Evolutionary conservation across 1,139 yeast genomes (phyloP), one percentile per base, ranked within the genome.

Genomic region (Scheffersomyces cryptocercus): DNA sequence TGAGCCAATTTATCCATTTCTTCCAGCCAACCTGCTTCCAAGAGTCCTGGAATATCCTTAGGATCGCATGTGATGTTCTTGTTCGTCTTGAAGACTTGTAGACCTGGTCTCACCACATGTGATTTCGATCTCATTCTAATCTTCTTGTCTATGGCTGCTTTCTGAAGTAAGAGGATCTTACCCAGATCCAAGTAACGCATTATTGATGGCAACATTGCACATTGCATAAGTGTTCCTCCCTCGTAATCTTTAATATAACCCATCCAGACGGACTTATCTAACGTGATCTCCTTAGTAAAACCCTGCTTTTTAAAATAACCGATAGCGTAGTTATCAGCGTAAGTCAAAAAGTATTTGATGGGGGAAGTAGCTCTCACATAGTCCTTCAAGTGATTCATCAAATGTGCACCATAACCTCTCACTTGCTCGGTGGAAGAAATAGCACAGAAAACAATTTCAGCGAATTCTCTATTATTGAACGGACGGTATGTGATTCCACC

Each of bases 251-350:
- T 93, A 60, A 93, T 93, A 64, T 93, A 93, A 5, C 99, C 99
- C 95, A 90, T 89, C 99, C 99, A 93, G 32, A 85, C 77, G 36
- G 84, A 81, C 54, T 85, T 86, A 40, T 91, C 95, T 40, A 93
- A 74, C 4, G 96, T 79, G 37, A 93, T 87, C 50, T 93, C 98
- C 61, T 93, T 95, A 20, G 98, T 91, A 65, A 93, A 93, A 1
- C 99, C 99, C 66, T 93, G 99, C 62, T 93, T 93, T 59, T 91
- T 91, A 75, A 93, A 93, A 65, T 93, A 93, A 2, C 99, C 99
- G 65, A 93, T 93, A 43, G 99, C 99, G 66, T 93, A 93, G 66
- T 93, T 93, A 71, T 93, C 99, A 3, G 99, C 99, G 67, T 93
- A 93, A 0, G 99, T 95, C 51, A 93, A 67, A 60, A 95, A 95